These are phyloP conservation scores for Bodo saltans DNA, from an alignment of 78 protist species.

Conservation along the genomic window DNA sequence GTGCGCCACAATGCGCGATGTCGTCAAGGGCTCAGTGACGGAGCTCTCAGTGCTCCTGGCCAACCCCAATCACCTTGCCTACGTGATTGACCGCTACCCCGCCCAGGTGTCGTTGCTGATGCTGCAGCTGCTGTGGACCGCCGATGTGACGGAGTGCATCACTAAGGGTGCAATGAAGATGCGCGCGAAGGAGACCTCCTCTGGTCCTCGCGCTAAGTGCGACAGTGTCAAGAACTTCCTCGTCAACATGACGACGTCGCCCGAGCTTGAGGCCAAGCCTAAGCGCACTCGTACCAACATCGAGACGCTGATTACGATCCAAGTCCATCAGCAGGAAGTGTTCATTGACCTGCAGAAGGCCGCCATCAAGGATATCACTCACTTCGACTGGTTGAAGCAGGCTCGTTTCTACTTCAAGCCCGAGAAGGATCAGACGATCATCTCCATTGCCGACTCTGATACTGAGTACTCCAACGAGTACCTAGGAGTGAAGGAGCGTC, in stretches of 20 bases:
- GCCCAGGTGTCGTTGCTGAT: constrained; percentile 67
- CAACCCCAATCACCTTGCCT: background rate
- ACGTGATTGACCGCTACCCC: constrained; percentile 49
- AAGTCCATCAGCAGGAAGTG: constrained; percentile 81
- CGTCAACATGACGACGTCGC: constrained; percentile 41
- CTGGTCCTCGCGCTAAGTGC: background rate
- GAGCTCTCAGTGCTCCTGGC: background rate
- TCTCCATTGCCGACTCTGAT: constrained; percentile 68
- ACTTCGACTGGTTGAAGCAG: constrained; percentile 84
- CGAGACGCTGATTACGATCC: constrained; percentile 80
- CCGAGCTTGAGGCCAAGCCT: constrained; percentile 28
- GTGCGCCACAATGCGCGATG: constrained; percentile 33
- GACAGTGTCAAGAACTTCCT: constrained; percentile 23
- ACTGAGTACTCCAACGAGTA: constrained; percentile 78
- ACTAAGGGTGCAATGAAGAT: constrained; percentile 2
- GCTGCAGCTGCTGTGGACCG: constrained; percentile 80
- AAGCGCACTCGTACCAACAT: constrained; percentile 52
- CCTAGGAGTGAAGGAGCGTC: constrained; percentile 74
- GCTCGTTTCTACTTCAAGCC: constrained; percentile 65
- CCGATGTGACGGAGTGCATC: constrained; percentile 51
- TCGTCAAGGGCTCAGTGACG: background rate
- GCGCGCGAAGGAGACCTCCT: background rate
- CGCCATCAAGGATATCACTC: constrained; percentile 25
- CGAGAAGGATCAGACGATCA: constrained; percentile 37
- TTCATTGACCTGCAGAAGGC: constrained; percentile 25